A percentile compares a stretch with the other conserved stretches of the same genome.
Conservation (phyloP, 208 protist species). For the Trypanosoma melophagium region DNA sequence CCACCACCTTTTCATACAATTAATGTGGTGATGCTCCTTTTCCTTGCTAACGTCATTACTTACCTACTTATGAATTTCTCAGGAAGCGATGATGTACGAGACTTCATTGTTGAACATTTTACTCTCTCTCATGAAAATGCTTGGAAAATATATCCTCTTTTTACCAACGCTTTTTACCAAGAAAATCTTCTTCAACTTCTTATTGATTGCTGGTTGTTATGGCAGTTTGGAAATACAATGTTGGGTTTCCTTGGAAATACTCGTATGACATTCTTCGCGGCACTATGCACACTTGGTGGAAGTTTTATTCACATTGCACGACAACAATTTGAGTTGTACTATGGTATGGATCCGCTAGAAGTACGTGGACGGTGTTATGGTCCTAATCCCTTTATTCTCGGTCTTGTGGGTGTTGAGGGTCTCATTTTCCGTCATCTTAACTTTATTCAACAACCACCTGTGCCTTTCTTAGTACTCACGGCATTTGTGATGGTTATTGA, state of each 20-base stretch:
- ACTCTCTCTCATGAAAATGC: slow-evolving; percentile 86
- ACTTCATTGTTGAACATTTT: slow-evolving; percentile 87
- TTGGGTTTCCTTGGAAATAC: slow-evolving; percentile 81
- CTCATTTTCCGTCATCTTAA: slow-evolving; percentile 90
- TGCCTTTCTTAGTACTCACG: slow-evolving; percentile 87
- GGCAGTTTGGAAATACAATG: slow-evolving; percentile 85
- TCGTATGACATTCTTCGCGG: slow-evolving; percentile 75
- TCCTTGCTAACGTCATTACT: slow-evolving; percentile 72
- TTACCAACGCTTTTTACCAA: slow-evolving; percentile 87
- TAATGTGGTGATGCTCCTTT: slow-evolving; percentile 85
- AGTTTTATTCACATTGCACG: slow-evolving; percentile 77
- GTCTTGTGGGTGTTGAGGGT: slow-evolving; percentile 79
- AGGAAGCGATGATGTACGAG: slow-evolving; percentile 72
- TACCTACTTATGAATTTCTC: slow-evolving; percentile 79
- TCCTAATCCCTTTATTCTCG: slow-evolving; percentile 86
- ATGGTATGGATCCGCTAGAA: slow-evolving; percentile 83
- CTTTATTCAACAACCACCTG: slow-evolving; percentile 89
- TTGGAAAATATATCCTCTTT: slow-evolving; percentile 75
- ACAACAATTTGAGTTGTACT: slow-evolving; percentile 82
- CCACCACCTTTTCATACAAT: slow-evolving; percentile 85
- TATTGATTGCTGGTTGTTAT: slow-evolving; percentile 86
- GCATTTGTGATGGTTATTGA: slow-evolving; percentile 90
- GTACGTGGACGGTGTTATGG: slow-evolving; percentile 87
- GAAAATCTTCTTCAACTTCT: slow-evolving; percentile 87
- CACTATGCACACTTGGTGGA: slow-evolving; percentile 70